Evolutionary conservation across 2,329 filamentous ascomycete species (phyloP), one percentile per base, ranked within the genome.

Genomic region (Rasamsonia emersonii): DNA sequence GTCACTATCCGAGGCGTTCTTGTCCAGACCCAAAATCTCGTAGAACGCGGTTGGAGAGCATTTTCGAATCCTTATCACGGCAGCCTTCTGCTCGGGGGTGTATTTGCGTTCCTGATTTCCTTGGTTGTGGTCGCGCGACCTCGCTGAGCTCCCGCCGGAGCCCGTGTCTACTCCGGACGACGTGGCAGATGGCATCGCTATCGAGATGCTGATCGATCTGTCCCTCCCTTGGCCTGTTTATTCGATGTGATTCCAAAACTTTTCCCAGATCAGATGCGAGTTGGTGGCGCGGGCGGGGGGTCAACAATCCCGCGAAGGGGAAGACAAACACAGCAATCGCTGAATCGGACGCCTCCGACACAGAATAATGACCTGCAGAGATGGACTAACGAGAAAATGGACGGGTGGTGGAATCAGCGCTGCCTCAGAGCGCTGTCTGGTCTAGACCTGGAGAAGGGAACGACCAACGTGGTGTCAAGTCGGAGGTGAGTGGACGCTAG

Each of bases 11-110:
- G 77, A 77, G 30, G 67, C 62, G 41, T 81, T 77, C 41, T 69
- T 68, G 47, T 80, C 73, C 29, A 95, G 63, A 14, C 78, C 79
- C 18, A 98, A 66, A 46, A 98, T 96, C 57, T 96, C 91, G 67
- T 98, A 98, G 62, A 93, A 98, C 11, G 85, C 85, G 3, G 86
- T 95, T 14, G 82, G 67, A 23, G 73, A 70, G 64, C 91, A 98
- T 65, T 73, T 76, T 44, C 84, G 79, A 56, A 98, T 91, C 44
- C 91, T 77, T 49, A 93, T 66, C 18, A 98, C 91, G 16, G 89
- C 89, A 2, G 83, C 79, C 58, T 93, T 91, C 56, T 98, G 91
- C 48, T 95, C 88, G 18, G 75, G 68, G 1, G 91, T 98, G 62
- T 78, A 94, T 54, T 82, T 67, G 36, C 62, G 57, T 13, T 67